Evolutionary conservation across 202 grass and related monocot species (phyloP), one percentile per base, ranked within the genome.

Genomic region (Setaria viridis): DNA sequence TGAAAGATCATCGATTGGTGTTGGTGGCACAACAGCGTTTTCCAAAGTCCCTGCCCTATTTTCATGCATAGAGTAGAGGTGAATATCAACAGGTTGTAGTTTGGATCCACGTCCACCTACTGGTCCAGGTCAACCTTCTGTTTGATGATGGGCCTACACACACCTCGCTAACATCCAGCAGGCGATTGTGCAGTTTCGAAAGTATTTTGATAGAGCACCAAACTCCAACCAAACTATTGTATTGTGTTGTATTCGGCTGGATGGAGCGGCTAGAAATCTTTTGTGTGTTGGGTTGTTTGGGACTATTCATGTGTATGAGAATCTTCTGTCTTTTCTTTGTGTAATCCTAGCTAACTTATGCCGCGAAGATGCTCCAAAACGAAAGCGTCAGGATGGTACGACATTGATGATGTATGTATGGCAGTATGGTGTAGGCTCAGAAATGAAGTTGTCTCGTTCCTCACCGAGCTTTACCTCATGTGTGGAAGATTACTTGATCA

Each of bases 321-420:
- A 79, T 86, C 67, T 80, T 72, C 57, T 57, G 8, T 11, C 13
- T 72, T 63, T 72, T 1, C 37, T 70, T 21, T 70, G 19, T n/a
- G 51, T 16, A 21, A 21, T 25, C 33, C 65, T 21, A 41, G 39
- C 74, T 34, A 58, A 48, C 55, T 35, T 29, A 4, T 59, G 16
- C 41, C 57, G 14, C 54, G 41, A 39, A 33, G 21, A 39, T 77
- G 83, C 41, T 78, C 65, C 76, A 72, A 72, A 80, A 19, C 20
- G 60, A 72, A 70, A 74, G 77, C 46, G 15, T 54, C 21, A 43
- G 45, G 47, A 55, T 46, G 32, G 30, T 51, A 11, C 39, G 4
- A 41, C 34, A 46, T 55, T 56, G 17, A 14, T 19, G 48, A 58
- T 21, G 53, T n/a, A 13, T n/a, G 37, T 41, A 41, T 41, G 39